Evolutionary conservation across 495 filamentous ascomycete species (phyloP), one percentile per base, ranked within the genome.

Genomic region (Penicillium chermesinum): DNA sequence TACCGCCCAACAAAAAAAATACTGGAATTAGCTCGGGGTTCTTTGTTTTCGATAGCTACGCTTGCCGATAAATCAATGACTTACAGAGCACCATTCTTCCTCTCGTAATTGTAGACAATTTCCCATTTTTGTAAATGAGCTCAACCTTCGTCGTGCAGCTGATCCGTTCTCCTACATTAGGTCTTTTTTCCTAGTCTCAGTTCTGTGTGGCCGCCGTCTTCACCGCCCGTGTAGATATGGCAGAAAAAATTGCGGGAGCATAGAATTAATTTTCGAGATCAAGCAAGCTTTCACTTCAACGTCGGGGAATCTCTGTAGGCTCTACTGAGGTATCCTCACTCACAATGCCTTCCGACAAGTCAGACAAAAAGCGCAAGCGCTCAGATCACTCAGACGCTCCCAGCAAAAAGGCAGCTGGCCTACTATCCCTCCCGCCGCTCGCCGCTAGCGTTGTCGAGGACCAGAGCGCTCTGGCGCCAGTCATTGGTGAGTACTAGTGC

Each of bases 281-380:
- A 30, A 30, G 25, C 25, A 30, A 30, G 10, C 25, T 4, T 10
- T 30, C 52, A 47, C 44, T 51, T 45, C 21, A 55, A 43, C 20
- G 38, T 34, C 43, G 38, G 42, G 30, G 25, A 45, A 41, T 32
- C 18, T 9, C 15, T 43, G 40, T 30, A 34, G 9, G 47, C 10
- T 38, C 41, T 22, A 14, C 32, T 21, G 30, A 38, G 30, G 42
- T 41, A 14, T 41, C 2, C 57, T 7, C 40, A 37, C 9, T 19
- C 53, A 73, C 36, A 44, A 85, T 82, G 79, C 63, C 74, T 7
- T 74, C 76, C 27, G 58, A 64, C 15, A 71, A 69, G 40, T 70
- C 76, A 22, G 77, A 81, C 37, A 85, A 86, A 63, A 94, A 94
- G 73, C 78, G 88, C 49, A 89, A 90, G 71, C 77, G 85, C 53